phyloP scores from a whole-genome alignment of 129 eudicot species.

The Sambucus nigra region DNA sequence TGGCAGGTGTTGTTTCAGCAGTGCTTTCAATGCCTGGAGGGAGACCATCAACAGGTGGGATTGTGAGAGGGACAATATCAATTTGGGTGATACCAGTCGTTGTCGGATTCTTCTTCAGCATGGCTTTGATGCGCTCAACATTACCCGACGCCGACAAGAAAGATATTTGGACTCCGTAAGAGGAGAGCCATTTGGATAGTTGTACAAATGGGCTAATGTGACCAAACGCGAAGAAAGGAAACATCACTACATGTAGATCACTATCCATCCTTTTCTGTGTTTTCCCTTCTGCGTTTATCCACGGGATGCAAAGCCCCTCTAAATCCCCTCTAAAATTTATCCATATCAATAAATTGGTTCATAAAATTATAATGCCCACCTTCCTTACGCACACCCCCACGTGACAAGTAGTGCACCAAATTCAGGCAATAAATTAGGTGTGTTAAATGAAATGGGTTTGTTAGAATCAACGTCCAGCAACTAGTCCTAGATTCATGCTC shows the following conservation, averaged over 20 bases:
- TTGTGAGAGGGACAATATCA: conserved; percentile 34
- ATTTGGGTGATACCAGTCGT: conserved; percentile 15
- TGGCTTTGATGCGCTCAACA: conserved; percentile 22
- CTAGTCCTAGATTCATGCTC: no score
- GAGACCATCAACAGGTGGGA: conserved; percentile 42
- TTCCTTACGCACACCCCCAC: no score
- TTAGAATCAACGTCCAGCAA: no score
- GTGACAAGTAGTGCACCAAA: no score
- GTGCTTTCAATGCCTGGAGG: conserved; percentile 42
- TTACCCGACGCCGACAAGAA: conserved; percentile 38
- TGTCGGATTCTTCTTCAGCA: conserved; percentile 27
- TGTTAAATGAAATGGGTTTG: no score
- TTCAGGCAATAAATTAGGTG: no score
- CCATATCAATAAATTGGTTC: no score
- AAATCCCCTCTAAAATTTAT: no score
- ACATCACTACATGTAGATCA: conserved; percentile 35
- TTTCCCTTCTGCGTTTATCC: no score
- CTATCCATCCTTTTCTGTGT: no score
- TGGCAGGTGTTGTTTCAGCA: conserved; percentile 19
- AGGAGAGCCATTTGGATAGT: conserved; percentile 41
- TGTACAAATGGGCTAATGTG: conserved; percentile 58
- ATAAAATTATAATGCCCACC: no score
- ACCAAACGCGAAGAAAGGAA: conserved; percentile 53
- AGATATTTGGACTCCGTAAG: conserved; percentile 33
- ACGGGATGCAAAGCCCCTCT: no score